Percentiles rank a stretch among this genome's conserved stretches.
Conservation (phyloP, 768 basidiomycete genomes). For the Podaxis pistillaris region DNA sequence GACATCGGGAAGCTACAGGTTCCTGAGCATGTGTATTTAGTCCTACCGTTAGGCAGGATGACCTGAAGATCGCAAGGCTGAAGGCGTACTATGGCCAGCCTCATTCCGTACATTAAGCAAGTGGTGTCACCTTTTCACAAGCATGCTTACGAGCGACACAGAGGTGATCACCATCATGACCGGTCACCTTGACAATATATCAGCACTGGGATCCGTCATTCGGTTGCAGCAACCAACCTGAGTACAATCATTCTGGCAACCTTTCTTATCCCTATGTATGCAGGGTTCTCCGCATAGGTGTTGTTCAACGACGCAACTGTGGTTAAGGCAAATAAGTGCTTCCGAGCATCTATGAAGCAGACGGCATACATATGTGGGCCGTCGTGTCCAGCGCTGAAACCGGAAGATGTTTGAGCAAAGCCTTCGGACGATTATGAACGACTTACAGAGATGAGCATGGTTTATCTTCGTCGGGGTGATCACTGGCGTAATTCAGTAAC, state of each 20-base stretch:
- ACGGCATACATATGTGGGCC: slow-evolving; percentile 49
- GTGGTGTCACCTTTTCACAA: slow-evolving; percentile 47
- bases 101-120: slow-evolving; percentile 8
- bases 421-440: background rate
- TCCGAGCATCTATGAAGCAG: background rate
- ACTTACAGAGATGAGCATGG: slow-evolving; percentile 45
- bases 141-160: slow-evolving; percentile 54
- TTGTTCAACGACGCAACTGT: slow-evolving; percentile 49
- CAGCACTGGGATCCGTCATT: background rate
- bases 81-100: background rate
- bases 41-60: slow-evolving; percentile 21
- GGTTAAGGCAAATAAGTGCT: background rate
- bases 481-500: slow-evolving; percentile 31
- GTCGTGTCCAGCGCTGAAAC: slow-evolving; percentile 51
- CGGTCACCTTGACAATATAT: slow-evolving; percentile 35
- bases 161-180: slow-evolving; percentile 48
- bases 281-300: slow-evolving; percentile 59
- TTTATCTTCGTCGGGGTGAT: slow-evolving; percentile 29
- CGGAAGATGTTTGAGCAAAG: background rate
- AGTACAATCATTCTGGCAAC: slow-evolving; percentile 51
- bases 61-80: slow-evolving; percentile 41
- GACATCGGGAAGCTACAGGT: slow-evolving; percentile 44
- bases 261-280: slow-evolving; percentile 40
- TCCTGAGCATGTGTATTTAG: slow-evolving; percentile 37
- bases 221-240: slow-evolving; percentile 33